Percentiles rank a stretch among this genome's conserved stretches.
phyloP scores from a whole-genome alignment of 2,329 filamentous ascomycete genomes.

The Cladosporium sp. region DNA sequence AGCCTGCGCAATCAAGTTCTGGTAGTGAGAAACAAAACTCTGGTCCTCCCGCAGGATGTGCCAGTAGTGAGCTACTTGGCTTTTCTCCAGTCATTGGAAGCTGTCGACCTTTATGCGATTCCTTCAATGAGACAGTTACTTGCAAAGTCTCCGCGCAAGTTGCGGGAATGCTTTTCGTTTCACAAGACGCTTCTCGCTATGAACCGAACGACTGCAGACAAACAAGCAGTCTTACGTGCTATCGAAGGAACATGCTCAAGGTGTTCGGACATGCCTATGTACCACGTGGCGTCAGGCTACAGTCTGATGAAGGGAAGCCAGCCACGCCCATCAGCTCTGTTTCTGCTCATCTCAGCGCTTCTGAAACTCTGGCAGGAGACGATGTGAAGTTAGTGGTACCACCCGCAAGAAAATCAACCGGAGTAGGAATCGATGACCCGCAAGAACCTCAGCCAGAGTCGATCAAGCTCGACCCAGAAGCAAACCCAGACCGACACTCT shows the following conservation, averaged over 20 bases:
- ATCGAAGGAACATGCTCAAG: not conserved
- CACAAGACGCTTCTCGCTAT: not conserved
- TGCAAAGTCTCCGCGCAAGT: not conserved
- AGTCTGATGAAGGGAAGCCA: not conserved
- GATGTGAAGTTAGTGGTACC: not conserved
- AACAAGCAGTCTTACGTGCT: not conserved
- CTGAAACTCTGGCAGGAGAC: not conserved
- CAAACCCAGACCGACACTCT: not conserved
- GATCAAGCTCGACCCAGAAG: not conserved
- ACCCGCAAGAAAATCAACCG: not conserved
- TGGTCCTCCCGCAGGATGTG: too few species aligned
- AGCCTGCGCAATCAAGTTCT: too few species aligned
- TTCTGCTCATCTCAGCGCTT: not conserved
- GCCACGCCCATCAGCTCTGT: not conserved
- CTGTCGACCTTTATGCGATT: not conserved
- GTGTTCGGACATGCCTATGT: not conserved
- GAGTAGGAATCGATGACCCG: not conserved
- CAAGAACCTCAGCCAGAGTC: not conserved
- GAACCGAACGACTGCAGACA: not conserved
- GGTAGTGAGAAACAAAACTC: too few species aligned
- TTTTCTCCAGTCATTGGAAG: not conserved
- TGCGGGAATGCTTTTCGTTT: not conserved
- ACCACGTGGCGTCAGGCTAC: not conserved
- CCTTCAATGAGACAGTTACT: not conserved
- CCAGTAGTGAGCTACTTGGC: not conserved